phyloP scores from a whole-genome alignment of 139 green algal species.

The Limnomonas spitsbergensis region DNA sequence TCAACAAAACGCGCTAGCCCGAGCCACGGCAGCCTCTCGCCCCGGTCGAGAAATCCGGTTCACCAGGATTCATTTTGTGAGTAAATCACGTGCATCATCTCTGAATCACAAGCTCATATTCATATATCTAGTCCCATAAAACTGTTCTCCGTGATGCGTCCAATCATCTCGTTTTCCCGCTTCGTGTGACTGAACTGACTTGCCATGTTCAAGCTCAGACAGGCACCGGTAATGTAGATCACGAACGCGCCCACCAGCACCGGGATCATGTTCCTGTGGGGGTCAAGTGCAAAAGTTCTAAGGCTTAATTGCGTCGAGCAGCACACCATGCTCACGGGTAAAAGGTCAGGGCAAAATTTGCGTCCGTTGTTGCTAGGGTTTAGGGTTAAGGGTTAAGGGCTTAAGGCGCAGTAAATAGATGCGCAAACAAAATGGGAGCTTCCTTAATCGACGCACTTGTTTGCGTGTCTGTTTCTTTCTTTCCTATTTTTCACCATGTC shows the following conservation, averaged over 20 bases:
- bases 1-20: no score
- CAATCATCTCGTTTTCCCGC: constrained; percentile 27
- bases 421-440: background rate
- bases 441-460: no score
- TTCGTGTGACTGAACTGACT: constrained; percentile 33
- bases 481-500: no score
- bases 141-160: constrained; percentile 7
- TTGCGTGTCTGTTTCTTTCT: no score
- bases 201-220: constrained; percentile 25
- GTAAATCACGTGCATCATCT: no score
- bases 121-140: background rate
- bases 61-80: no score
- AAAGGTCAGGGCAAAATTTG: background rate
- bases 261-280: background rate
- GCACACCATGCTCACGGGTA: background rate
- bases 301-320: background rate
- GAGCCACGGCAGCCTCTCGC: no score
- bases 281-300: background rate
- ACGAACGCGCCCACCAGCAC: constrained; percentile 21
- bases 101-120: no score
- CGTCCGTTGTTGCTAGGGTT: no score
- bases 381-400: no score
- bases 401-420: background rate
- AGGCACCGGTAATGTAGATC: background rate
- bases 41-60: no score